Percentiles rank a stretch among this genome's conserved stretches.
Conservation (phyloP, 2,329 filamentous ascomycete species). For the Aspergillus spinulosporus region DNA sequence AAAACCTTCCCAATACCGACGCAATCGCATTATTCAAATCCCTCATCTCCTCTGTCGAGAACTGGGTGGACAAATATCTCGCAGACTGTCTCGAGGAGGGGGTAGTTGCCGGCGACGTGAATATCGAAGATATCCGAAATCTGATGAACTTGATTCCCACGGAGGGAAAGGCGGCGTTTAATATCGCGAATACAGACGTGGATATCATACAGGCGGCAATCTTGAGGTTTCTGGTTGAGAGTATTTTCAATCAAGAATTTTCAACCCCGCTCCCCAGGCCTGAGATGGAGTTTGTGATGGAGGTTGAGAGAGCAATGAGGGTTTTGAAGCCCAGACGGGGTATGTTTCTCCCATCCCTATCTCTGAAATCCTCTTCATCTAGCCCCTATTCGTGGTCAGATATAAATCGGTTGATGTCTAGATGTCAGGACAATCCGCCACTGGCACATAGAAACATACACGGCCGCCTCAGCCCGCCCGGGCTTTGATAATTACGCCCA, state of each 20-base stretch:
- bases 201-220: conserved; percentile 8
- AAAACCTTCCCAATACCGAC: conserved; percentile 6
- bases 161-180: not conserved
- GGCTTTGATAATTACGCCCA: not conserved
- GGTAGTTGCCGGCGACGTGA: not conserved
- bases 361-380: not conserved
- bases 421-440: conserved; percentile 5
- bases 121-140: conserved; percentile 1
- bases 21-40: conserved; percentile 4
- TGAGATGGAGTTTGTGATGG: conserved; percentile 5
- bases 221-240: conserved; percentile 1
- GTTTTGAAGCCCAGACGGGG: conserved; percentile 2
- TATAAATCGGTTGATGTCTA: not conserved
- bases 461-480: not conserved
- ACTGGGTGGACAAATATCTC: conserved; percentile 13
- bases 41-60: conserved; percentile 5
- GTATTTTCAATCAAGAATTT: conserved; percentile 11
- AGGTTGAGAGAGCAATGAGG: conserved; percentile 7
- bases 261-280: conserved; percentile 5
- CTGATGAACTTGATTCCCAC: conserved; percentile 6
- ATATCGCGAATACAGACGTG: not conserved
- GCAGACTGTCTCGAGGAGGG: conserved; percentile 10
- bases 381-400: too few species aligned
- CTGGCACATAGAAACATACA: conserved; percentile 12
- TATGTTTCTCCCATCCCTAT: not conserved